Evolutionary conservation across 371 early-diverging fungal genomes (phyloP).

Genomic region (Mortierella sp.): DNA sequence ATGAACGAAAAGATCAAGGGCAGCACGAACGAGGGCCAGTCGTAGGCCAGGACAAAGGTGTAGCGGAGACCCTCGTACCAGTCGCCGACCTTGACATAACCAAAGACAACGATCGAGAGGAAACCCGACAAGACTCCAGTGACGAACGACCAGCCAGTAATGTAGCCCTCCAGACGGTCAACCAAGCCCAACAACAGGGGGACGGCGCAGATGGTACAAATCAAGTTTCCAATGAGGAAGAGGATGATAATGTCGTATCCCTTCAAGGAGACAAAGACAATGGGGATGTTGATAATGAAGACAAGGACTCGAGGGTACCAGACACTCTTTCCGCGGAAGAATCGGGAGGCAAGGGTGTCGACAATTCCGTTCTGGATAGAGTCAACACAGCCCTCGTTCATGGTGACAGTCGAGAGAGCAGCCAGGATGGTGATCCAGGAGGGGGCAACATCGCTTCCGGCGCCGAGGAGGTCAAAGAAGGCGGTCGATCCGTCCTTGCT

Average conservation of each 20-base stretch:
- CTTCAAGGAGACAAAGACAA: slow-evolving; percentile 60
- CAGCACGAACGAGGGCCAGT: slow-evolving; percentile 61
- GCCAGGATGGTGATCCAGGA: slow-evolving; percentile 63
- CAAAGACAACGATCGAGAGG: slow-evolving; percentile 61
- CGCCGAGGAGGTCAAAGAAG: slow-evolving; percentile 65
- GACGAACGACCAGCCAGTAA: slow-evolving; percentile 57
- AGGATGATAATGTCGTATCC: slow-evolving; percentile 62
- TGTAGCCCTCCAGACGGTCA: slow-evolving; percentile 49
- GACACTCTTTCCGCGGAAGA: slow-evolving; percentile 60
- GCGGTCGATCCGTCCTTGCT: slow-evolving; percentile 51
- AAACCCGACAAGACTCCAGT: slow-evolving; percentile 63
- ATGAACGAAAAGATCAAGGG: slow-evolving; percentile 59
- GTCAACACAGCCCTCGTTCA: slow-evolving; percentile 72
- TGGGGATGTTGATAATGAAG: slow-evolving; percentile 67
- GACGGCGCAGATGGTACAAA: slow-evolving; percentile 62
- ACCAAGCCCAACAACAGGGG: slow-evolving; percentile 68
- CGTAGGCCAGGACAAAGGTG: slow-evolving; percentile 59
- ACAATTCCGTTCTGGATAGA: slow-evolving; percentile 69
- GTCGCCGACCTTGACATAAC: slow-evolving; percentile 54
- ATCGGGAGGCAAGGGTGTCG: slow-evolving; percentile 63
- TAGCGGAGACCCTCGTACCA: slow-evolving; percentile 58
- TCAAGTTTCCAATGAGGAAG: slow-evolving; percentile 68
- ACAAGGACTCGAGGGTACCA: slow-evolving; percentile 62
- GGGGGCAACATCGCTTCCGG: slow-evolving; percentile 49
- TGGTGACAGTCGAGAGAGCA: slow-evolving; percentile 55